These are phyloP conservation scores for Parietaria judaica DNA, from an alignment of 306 rosid species.

Conservation along the genomic window DNA sequence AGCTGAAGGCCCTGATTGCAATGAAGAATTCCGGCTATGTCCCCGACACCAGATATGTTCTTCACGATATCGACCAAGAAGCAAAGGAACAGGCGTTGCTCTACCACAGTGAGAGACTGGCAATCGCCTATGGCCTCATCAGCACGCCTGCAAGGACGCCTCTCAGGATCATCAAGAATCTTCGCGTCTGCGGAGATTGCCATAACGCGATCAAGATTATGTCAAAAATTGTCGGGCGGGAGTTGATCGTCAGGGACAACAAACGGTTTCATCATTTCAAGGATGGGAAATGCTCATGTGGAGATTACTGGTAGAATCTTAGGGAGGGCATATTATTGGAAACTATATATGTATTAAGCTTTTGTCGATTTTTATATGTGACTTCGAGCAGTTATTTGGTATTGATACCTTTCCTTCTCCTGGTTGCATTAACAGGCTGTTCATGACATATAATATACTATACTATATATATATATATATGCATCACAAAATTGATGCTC, in stretches of 20 bases:
- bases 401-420: no score
- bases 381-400: no score
- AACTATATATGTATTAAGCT: no score
- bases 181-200: slow-evolving; percentile 77
- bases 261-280: slow-evolving; percentile 85
- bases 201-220: slow-evolving; percentile 90
- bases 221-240: slow-evolving; percentile 82
- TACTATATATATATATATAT: no score
- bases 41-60: slow-evolving; percentile 81
- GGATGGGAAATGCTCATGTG: slow-evolving; percentile 87
- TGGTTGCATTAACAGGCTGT: no score
- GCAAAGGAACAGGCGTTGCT: slow-evolving; percentile 91
- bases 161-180: slow-evolving; percentile 81
- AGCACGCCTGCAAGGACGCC: slow-evolving; percentile 78
- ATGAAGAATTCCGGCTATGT: slow-evolving; percentile 67
- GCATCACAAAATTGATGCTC: no score
- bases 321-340: no score
- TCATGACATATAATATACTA: no score
- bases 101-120: slow-evolving; percentile 73
- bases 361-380: no score
- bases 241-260: slow-evolving; percentile 68
- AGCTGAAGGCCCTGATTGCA: slow-evolving; percentile 49
- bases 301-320: slow-evolving; percentile 69
- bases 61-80: slow-evolving; percentile 89
- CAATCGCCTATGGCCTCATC: slow-evolving; percentile 82